These are phyloP conservation scores for Sphaerulina musiva DNA, from an alignment of 2,329 filamentous ascomycete genomes.

Conservation along the genomic window DNA sequence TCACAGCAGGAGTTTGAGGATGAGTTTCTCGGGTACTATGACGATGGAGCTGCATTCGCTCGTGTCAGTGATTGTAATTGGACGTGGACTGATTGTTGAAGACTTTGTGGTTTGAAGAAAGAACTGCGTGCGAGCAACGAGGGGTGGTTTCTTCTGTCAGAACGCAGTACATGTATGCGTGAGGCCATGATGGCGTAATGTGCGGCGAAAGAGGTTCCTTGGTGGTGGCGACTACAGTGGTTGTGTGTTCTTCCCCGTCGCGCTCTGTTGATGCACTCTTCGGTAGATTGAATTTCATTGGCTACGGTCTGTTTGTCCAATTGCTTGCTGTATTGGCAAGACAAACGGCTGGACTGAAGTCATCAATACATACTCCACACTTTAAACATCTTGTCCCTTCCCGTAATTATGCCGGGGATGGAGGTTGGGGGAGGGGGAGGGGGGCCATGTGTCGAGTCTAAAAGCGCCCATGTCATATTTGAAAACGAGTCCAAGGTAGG, in stretches of 20 bases:
- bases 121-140: no score
- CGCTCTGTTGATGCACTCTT: neutral
- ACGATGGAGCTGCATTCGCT: slow-evolving; percentile 13
- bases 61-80: neutral
- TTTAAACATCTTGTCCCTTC: no score
- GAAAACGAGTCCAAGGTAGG: no score
- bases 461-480: no score
- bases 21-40: slow-evolving; percentile 12
- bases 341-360: no score
- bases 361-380: no score
- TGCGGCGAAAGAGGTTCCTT: neutral
- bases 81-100: neutral
- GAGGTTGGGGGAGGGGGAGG: no score
- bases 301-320: neutral
- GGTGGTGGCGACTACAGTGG: neutral
- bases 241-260: neutral
- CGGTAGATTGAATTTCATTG: neutral
- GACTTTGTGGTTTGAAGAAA: neutral
- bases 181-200: neutral
- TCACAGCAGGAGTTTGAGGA: slow-evolving; percentile 1
- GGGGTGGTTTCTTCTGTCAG: neutral
- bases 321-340: neutral
- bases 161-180: neutral
- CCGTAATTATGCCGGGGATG: no score
- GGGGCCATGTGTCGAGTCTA: no score